A percentile compares a stretch with the other conserved stretches of the same genome.
Evolutionary conservation across 768 basidiomycete genomes (phyloP).

Genomic region (Leccinum imitatum): DNA sequence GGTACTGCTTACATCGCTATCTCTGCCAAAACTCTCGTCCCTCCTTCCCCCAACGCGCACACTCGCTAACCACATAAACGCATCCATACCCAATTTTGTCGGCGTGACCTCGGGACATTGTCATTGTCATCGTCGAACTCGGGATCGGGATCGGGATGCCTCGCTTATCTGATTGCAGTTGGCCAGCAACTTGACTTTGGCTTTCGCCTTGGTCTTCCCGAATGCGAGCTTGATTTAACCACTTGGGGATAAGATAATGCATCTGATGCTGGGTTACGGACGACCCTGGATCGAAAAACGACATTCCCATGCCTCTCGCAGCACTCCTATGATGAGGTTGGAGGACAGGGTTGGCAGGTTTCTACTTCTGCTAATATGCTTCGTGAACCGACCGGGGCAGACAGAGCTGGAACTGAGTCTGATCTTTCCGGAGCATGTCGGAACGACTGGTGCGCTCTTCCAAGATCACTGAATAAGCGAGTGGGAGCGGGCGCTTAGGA

Average conservation of each 20-base stretch:
- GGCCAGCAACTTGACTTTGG: constrained; percentile 2
- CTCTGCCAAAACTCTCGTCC: constrained; percentile 56
- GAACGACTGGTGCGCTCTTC: constrained; percentile 45
- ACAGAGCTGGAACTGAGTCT: constrained; percentile 47
- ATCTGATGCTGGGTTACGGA: constrained; percentile 21
- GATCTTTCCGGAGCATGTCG: constrained; percentile 49
- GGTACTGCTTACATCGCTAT: constrained; percentile 46
- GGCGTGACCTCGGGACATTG: constrained; percentile 47
- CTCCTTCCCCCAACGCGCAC: constrained; percentile 62
- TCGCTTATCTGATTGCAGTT: constrained; percentile 15
- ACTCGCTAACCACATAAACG: constrained; percentile 69
- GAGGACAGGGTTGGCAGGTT: constrained; percentile 24
- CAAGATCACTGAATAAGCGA: constrained; percentile 16
- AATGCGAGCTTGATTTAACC: constrained; percentile 5
- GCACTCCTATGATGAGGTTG: constrained; percentile 36
- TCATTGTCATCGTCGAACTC: constrained; percentile 42
- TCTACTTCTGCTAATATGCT: constrained; percentile 66
- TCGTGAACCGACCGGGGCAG: constrained; percentile 66
- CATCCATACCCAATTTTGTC: constrained; percentile 54
- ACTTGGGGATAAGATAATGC: constrained; percentile 34
- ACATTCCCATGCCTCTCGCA: constrained; percentile 31
- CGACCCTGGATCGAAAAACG: constrained; percentile 36
- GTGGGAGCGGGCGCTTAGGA: constrained; percentile 22
- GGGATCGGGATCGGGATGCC: constrained; percentile 18
- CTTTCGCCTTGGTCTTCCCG: constrained; percentile 18